Percentiles rank a stretch among this genome's conserved stretches.
phyloP scores from a whole-genome alignment of 1,139 yeast species.

The Yamadazyma mexicana region DNA sequence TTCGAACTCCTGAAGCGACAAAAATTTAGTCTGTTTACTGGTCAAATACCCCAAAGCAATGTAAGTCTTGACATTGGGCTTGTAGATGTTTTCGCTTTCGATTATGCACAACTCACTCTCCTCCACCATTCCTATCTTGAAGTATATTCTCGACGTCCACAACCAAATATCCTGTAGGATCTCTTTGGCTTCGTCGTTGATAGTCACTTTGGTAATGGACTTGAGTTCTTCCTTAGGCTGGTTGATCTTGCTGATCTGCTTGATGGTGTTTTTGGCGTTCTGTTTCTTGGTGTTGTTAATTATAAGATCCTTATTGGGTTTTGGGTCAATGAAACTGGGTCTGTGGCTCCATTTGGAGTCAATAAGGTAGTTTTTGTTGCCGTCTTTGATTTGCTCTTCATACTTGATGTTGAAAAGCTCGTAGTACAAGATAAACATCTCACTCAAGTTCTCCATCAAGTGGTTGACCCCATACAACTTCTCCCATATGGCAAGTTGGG shows the following conservation, averaged over 20 bases:
- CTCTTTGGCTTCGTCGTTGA: conserved; percentile 20
- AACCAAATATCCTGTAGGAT: conserved; percentile 71
- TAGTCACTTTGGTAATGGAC: conserved; percentile 6
- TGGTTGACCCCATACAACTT: conserved; percentile 58
- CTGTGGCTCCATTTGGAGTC: conserved; percentile 45
- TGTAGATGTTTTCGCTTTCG: conserved; percentile 62
- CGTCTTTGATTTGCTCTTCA: conserved; percentile 15
- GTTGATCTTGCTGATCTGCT: conserved; percentile 18
- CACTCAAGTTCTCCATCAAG: conserved; percentile 66
- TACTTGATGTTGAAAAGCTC: conserved; percentile 47
- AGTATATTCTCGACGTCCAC: conserved; percentile 67
- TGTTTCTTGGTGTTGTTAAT: conserved; percentile 15
- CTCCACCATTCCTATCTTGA: conserved; percentile 50
- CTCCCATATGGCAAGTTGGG: conserved; percentile 73
- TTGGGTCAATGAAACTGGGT: conserved; percentile 47
- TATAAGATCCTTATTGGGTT: conserved; percentile 5
- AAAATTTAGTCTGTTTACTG: conserved; percentile 35
- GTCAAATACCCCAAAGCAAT: conserved; percentile 56
- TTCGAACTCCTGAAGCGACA: conserved; percentile 69
- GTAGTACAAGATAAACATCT: conserved; percentile 61
- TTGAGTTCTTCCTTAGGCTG: conserved; percentile 9
- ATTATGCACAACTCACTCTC: conserved; percentile 74
- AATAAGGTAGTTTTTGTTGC: conserved; percentile 10
- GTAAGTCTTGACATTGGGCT: conserved; percentile 54
- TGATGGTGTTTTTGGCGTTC: conserved; percentile 22